Base-by-base conservation (phyloP, 1,284 basidiomycete genomes). In the Sporisorium reilianum region DNA sequence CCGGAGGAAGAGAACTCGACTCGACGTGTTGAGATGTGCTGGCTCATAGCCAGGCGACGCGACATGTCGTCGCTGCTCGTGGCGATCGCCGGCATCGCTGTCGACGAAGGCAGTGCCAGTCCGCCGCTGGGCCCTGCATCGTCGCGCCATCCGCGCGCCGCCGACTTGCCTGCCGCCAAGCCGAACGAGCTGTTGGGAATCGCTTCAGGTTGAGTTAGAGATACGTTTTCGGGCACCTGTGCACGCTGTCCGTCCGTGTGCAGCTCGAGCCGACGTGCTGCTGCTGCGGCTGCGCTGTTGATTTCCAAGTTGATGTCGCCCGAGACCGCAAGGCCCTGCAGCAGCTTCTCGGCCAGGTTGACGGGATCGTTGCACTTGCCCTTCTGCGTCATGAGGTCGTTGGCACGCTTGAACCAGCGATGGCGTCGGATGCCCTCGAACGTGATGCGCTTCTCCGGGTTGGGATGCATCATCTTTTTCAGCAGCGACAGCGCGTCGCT, bases 401-500 rank as follows among this genome's bases (percentile, higher is more conserved):
- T 84, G 34, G 57, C 36, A 5, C 83, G 80, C 32, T 65, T 77
- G 68, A 71, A 84, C 82, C 82, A 84, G 38, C 82, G 76, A 60
- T 84, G 82, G 14, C 77, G 68, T 63, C 81, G 77, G 59, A 84
- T 83, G 45, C 69, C 65, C 38, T 74, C 75, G 38, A 84, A 74
- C 16, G 75, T 72, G 45, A 78, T 64, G 10, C 83, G 67, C 32
- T 64, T 68, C 34, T 70, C 41, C 1, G 83, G 83, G 16, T 77
- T 67, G 2, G 81, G 79, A 44, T 80, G 67, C 64, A 84, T 73
- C 81, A 84, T 83, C 55, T 73, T 75, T 25, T 72, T 76, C 36
- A 81, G 72, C 60, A 81, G 53, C 38, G 78, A 82, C 5, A 84
- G 68, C 91, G 89, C 89, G 53, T 89, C 87, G 1, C 85, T 82